These are phyloP conservation scores for Gossypium mustelinum DNA, from an alignment of 345 rosid species.

Conservation along the genomic window DNA sequence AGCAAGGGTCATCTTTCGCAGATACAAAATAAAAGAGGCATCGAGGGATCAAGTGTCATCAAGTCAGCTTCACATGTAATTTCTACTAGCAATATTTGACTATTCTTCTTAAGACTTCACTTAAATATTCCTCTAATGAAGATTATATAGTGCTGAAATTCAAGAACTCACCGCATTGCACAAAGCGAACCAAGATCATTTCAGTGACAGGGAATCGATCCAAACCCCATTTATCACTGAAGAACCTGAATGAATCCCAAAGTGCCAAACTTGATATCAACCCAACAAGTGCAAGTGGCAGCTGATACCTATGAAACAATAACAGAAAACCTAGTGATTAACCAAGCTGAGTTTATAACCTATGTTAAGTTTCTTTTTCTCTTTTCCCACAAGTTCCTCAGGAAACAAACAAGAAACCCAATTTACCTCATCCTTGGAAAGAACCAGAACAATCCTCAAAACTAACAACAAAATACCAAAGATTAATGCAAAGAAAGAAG, in stretches of 20 bases:
- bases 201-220: conserved; percentile 50
- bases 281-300: conserved; percentile 87
- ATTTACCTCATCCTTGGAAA: conserved; percentile 1
- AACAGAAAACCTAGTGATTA: conserved; percentile 4
- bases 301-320: conserved; percentile 62
- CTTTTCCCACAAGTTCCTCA: conserved; percentile 4
- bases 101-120: not conserved
- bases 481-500: not conserved
- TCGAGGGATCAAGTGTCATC: not conserved
- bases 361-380: not conserved
- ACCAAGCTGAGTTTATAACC: not conserved
- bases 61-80: not conserved
- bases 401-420: not conserved
- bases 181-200: conserved; percentile 48
- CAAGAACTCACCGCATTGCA: conserved; percentile 67
- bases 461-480: not conserved
- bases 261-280: conserved; percentile 73
- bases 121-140: not conserved
- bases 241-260: conserved; percentile 81
- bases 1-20: not conserved
- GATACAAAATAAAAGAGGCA: not conserved
- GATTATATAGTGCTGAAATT: not conserved
- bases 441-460: not conserved
- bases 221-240: conserved; percentile 62
- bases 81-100: not conserved